These are phyloP conservation scores for Yamadazyma kitorensis DNA, from an alignment of 805 yeast species.

Conservation along the genomic window DNA sequence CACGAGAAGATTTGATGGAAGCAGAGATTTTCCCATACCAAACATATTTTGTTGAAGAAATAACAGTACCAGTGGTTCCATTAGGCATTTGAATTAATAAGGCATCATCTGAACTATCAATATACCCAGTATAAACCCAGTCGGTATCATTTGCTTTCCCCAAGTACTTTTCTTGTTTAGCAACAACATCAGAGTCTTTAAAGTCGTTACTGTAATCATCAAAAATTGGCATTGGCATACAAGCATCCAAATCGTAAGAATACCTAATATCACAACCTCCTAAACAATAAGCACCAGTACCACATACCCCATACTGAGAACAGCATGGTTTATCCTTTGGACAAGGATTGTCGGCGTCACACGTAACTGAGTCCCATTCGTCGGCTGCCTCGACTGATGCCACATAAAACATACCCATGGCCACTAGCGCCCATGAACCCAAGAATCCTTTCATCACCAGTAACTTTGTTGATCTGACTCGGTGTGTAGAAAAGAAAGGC, in stretches of 20 bases:
- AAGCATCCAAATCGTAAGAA: slow-evolving; percentile 63
- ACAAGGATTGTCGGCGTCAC: slow-evolving; percentile 57
- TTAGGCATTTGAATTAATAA: slow-evolving; percentile 75
- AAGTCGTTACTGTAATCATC: slow-evolving; percentile 26
- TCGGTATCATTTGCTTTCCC: slow-evolving; percentile 69
- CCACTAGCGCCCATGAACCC: background rate
- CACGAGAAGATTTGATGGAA: slow-evolving; percentile 68
- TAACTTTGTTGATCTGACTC: too few relatives aligned
- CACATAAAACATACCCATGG: slow-evolving; percentile 12
- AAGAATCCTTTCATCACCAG: background rate
- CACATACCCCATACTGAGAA: slow-evolving; percentile 75
- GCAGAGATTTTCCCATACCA: slow-evolving; percentile 87
- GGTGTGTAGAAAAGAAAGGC: too few relatives aligned
- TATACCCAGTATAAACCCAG: slow-evolving; percentile 69
- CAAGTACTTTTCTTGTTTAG: slow-evolving; percentile 41
- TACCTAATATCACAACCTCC: slow-evolving; percentile 84
- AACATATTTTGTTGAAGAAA: slow-evolving; percentile 73
- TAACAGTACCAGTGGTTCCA: slow-evolving; percentile 69
- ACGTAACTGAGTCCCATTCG: slow-evolving; percentile 21
- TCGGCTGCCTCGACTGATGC: slow-evolving; percentile 7
- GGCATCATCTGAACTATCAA: slow-evolving; percentile 48
- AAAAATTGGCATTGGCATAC: slow-evolving; percentile 87
- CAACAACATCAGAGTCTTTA: slow-evolving; percentile 26
- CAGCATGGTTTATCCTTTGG: slow-evolving; percentile 87
- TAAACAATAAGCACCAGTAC: slow-evolving; percentile 72